Conservation (phyloP, 345 rosid species). For the Eucalyptus virginea region DNA sequence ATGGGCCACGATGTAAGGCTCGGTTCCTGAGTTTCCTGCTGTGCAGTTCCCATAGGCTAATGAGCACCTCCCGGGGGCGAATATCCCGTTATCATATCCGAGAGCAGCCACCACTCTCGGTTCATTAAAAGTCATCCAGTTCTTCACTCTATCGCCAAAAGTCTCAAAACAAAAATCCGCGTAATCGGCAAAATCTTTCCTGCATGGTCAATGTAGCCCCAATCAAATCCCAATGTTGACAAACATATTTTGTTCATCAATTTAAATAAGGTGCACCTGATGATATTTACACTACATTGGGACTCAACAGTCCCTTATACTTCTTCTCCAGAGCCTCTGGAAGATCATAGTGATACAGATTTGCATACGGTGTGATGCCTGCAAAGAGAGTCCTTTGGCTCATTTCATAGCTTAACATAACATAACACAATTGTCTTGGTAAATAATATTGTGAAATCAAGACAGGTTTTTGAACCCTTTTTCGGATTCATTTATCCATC, state of each 20-base stretch:
- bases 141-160: slow-evolving; percentile 86
- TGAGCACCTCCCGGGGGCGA: slow-evolving; percentile 88
- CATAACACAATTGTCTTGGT: not conserved
- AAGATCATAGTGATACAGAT: slow-evolving; percentile 90
- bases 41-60: slow-evolving; percentile 80
- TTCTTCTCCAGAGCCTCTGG: slow-evolving; percentile 75
- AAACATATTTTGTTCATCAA: not conserved
- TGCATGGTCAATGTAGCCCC: not conserved
- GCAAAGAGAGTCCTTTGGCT: not conserved
- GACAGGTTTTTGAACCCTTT: not conserved
- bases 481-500: not conserved
- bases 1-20: slow-evolving; percentile 86
- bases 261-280: not conserved
- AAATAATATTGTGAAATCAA: not conserved
- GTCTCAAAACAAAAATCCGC: slow-evolving; percentile 84
- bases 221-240: not conserved
- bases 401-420: not conserved
- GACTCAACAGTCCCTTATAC: slow-evolving; percentile 59
- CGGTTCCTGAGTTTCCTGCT: slow-evolving; percentile 72
- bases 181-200: slow-evolving; percentile 82
- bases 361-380: slow-evolving; percentile 90
- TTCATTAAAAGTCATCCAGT: slow-evolving; percentile 96
- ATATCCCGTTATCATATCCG: slow-evolving; percentile 73
- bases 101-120: slow-evolving; percentile 90
- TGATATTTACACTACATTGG: slow-evolving; percentile 58